These are phyloP conservation scores for Euphorbia celastroides DNA, from an alignment of 441 rosid genomes.

Conservation along the genomic window DNA sequence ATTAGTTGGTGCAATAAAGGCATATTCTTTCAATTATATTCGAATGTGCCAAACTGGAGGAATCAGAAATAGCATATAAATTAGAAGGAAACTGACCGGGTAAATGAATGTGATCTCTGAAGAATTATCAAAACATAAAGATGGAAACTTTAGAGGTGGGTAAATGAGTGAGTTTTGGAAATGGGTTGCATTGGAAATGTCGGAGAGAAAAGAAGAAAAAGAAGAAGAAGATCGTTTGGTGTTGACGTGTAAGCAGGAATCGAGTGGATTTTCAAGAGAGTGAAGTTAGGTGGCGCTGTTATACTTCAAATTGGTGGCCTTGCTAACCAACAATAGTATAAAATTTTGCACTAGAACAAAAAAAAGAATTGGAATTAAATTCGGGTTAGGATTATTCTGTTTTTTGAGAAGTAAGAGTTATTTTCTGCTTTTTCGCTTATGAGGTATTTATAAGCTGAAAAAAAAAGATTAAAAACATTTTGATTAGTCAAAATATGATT, in stretches of 20 bases:
- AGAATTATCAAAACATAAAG: not conserved
- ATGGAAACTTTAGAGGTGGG: slow-evolving; percentile 16
- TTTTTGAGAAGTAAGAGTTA: no score
- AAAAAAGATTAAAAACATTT: no score
- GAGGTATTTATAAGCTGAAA: no score
- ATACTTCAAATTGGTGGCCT: not conserved
- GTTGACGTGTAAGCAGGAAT: slow-evolving; percentile 8
- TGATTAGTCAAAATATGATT: no score
- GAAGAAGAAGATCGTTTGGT: not conserved
- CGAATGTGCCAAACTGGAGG: slow-evolving; percentile 31
- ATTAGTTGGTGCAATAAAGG: slow-evolving; percentile 29
- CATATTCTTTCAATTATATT: slow-evolving; percentile 40
- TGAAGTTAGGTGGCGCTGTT: slow-evolving; percentile 5
- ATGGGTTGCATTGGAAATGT: slow-evolving; percentile 14
- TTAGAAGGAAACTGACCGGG: slow-evolving; percentile 3
- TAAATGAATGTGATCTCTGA: no score
- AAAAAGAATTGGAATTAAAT: no score
- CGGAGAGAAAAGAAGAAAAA: not conserved
- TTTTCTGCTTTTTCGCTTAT: no score
- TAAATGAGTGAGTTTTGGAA: not conserved
- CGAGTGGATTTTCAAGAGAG: not conserved
- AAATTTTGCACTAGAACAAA: no score
- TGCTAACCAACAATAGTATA: no score
- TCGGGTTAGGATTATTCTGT: no score
- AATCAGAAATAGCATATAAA: slow-evolving; percentile 1